A percentile compares a stretch with the other conserved stretches of the same genome.
These are phyloP conservation scores for Melampsora americana DNA, from an alignment of 1,284 basidiomycete genomes.

Conservation along the genomic window DNA sequence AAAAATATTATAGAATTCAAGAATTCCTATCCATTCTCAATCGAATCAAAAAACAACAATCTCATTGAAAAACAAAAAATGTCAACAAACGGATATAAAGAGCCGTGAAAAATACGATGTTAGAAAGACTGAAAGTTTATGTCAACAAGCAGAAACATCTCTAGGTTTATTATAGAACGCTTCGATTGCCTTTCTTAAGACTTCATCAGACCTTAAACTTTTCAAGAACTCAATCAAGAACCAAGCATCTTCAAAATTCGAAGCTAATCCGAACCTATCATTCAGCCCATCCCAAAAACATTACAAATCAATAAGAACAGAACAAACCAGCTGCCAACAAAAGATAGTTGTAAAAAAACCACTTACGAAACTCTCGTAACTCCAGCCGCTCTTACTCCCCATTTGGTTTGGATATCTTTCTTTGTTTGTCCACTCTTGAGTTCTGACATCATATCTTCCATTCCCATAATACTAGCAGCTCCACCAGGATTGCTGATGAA, in stretches of 20 bases:
- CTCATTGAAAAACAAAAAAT: no score
- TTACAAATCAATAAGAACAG: background rate
- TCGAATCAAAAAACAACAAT: no score
- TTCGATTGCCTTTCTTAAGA: constrained; percentile 12
- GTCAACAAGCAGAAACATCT: constrained; percentile 22
- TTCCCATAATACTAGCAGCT: constrained; percentile 33
- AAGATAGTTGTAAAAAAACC: no score
- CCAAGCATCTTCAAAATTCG: constrained; percentile 31
- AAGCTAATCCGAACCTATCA: constrained; percentile 30
- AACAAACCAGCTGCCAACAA: no score
- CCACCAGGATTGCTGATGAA: constrained; percentile 28
- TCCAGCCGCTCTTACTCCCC: constrained; percentile 39
- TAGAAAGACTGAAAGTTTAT: no score
- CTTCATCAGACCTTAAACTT: constrained; percentile 7
- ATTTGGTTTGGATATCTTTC: constrained; percentile 38
- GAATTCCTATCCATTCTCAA: no score
- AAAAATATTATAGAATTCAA: no score
- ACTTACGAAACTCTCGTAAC: constrained; percentile 38
- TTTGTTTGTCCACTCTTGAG: constrained; percentile 35
- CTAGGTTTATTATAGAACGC: constrained; percentile 35
- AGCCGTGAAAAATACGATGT: no score
- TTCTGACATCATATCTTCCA: constrained; percentile 32
- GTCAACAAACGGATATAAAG: no score
- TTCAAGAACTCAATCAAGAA: constrained; percentile 22
- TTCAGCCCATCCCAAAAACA: background rate